Conservation (phyloP, 1,284 basidiomycete genomes). For the Sporisorium graminicola region DNA sequence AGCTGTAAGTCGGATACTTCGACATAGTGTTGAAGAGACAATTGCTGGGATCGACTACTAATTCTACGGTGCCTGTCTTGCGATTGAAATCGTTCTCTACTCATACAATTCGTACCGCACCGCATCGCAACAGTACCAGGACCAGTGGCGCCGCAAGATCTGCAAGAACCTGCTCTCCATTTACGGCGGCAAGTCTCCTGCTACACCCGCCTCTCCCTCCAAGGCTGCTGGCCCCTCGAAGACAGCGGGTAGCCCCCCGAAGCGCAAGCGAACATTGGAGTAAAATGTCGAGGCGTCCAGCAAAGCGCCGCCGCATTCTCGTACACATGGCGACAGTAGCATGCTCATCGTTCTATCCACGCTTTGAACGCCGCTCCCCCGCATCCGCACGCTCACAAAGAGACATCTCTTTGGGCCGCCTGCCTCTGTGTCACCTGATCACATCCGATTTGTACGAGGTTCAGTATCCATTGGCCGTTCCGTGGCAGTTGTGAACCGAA, state of each 20-base stretch:
- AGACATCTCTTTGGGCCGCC: not conserved
- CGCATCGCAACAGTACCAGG: slow-evolving; percentile 4
- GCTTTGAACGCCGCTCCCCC: not conserved
- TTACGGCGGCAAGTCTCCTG: slow-evolving; percentile 4
- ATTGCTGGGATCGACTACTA: not conserved
- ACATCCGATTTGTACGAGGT: not conserved
- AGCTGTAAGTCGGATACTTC: slow-evolving; percentile 9
- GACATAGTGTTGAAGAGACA: not conserved
- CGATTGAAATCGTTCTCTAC: not conserved
- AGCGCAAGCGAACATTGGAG: slow-evolving; percentile 27
- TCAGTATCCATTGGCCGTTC: not conserved
- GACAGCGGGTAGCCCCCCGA: slow-evolving; percentile 13
- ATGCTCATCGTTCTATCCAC: not conserved
- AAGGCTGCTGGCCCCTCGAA: slow-evolving; percentile 2
- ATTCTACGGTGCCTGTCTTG: not conserved
- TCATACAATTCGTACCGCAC: too few relatives aligned
- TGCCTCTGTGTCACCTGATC: not conserved
- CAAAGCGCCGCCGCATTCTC: not conserved
- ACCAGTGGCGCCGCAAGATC: slow-evolving; percentile 41
- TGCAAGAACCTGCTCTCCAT: slow-evolving; percentile 21
- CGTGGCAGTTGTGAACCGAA: not conserved
- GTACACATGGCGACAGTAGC: slow-evolving; percentile 17
- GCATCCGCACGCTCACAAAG: not conserved
- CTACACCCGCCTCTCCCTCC: not conserved
- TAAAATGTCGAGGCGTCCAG: not conserved